Evolutionary conservation across 2,329 filamentous ascomycete species (phyloP), one percentile per base, ranked within the genome.

Genomic region (Trichoderma breve): DNA sequence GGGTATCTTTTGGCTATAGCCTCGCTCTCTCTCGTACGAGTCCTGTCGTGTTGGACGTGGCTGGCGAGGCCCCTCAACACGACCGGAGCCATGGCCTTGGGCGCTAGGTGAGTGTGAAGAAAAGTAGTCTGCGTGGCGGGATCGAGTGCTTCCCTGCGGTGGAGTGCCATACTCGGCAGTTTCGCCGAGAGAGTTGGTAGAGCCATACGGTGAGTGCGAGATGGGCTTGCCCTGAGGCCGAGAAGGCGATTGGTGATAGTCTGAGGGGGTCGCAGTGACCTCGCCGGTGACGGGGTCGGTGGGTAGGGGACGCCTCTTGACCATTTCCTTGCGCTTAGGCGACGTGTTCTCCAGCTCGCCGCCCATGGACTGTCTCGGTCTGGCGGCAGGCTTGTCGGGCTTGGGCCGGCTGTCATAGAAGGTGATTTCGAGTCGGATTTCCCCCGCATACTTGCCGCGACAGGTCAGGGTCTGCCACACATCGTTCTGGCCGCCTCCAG

Each of bases 401-500:
- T 96, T 96, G 24, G 94, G 92, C 30, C 95, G 88, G 71, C 88
- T 91, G 81, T 99, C 96, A 84, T 98, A 99, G 83, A 92, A 99
- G 55, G 96, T 99, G 82, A 98, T 91, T 83, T 99, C 96, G 74
- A 99, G 91, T 75, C 95, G 89, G 74, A 99, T 91, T 81, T 98
- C 95, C 70, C 96, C 96, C 7, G 96, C 95, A 78, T 98, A 99
- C 85, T 97, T 97, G 74, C 95, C 94, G 79, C 91, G 94, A 86
- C 90, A 98, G 74, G 89, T 92, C 76, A 99, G 85, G 72, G 86
- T 90, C 80, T 98, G 95, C 96, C 96, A 99, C 70, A 93, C 86
- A 81, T 99, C 96, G 79, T 89, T 94, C 82, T 98, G 94, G n/a
- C 96, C 95, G 63, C 96, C 96, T 62, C 96, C 95, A 2, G 90